Conservation (phyloP, 305 asterid species). For the Fraxinus angustifolia region DNA sequence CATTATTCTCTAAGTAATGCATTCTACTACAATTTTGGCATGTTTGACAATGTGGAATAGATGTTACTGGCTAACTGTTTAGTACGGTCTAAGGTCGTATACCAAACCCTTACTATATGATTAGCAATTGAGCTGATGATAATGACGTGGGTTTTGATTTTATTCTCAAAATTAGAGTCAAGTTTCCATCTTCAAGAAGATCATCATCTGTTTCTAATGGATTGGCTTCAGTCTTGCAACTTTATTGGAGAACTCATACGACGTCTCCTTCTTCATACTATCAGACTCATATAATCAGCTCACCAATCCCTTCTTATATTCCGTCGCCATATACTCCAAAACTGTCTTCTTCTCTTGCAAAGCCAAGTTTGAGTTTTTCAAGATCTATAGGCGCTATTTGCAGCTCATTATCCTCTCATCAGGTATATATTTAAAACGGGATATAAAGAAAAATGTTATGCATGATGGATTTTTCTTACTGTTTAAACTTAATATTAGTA, state of each 20-base stretch:
- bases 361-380: conserved; percentile 22
- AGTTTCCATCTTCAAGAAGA: conserved; percentile 35
- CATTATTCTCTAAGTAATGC: no score
- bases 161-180: conserved; percentile 48
- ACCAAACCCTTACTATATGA: background rate
- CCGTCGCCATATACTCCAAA: conserved; percentile 26
- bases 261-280: conserved; percentile 38
- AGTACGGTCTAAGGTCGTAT: background rate
- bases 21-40: background rate
- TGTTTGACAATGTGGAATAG: background rate
- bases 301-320: conserved; percentile 34
- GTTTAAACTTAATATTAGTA: background rate
- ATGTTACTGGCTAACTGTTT: background rate
- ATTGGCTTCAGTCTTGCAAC: conserved; percentile 21
- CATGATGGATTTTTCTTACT: background rate
- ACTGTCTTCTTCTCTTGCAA: conserved; percentile 27
- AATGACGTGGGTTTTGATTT: background rate
- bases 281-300: conserved; percentile 31
- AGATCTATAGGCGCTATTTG: conserved; percentile 17
- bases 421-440: conserved; percentile 22
- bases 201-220: conserved; percentile 37
- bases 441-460: background rate
- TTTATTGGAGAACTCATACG: conserved; percentile 25
- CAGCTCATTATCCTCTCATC: conserved; percentile 29
- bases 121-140: background rate